These are phyloP conservation scores for Venturia nashicola DNA, from an alignment of 2,329 filamentous ascomycete species.

Conservation along the genomic window DNA sequence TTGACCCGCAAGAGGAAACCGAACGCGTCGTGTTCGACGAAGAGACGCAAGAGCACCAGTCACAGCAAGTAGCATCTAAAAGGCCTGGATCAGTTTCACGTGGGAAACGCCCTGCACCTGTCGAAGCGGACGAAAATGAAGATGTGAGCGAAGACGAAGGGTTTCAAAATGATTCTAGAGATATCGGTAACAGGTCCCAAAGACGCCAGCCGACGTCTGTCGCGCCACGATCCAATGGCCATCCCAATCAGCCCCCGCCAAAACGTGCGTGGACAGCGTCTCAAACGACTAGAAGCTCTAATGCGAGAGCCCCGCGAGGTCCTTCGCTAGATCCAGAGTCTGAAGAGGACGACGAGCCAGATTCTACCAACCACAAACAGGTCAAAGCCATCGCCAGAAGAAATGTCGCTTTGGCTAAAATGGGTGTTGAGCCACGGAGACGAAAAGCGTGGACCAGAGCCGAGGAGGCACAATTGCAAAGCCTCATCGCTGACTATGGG, in stretches of 20 bases:
- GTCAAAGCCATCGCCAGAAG: neutral
- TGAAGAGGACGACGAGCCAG: neutral
- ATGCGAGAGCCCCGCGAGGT: neutral
- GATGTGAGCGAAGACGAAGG: neutral
- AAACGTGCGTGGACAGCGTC: neutral
- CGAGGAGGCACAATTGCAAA: neutral
- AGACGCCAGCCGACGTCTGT: neutral
- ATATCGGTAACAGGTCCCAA: slow-evolving; percentile 1
- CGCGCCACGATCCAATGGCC: slow-evolving; percentile 12
- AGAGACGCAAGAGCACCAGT: slow-evolving; percentile 17
- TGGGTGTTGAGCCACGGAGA: slow-evolving; percentile 5
- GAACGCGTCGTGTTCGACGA: slow-evolving; percentile 26
- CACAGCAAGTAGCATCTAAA: neutral
- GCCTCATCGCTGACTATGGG: slow-evolving; percentile 34
- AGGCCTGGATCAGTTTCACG: neutral
- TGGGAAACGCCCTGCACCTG: slow-evolving; percentile 10
- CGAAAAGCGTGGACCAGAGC: slow-evolving; percentile 15
- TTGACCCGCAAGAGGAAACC: slow-evolving; percentile 28
- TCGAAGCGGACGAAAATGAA: slow-evolving; percentile 11
- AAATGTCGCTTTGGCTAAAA: neutral
- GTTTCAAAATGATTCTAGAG: slow-evolving; percentile 10
- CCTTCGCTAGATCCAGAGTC: neutral
- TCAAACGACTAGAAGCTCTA: neutral
- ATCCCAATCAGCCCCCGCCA: neutral
- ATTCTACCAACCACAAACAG: neutral